Base-by-base conservation (phyloP, 805 yeast species). In the Schizosaccharomyces octosporus region DNA sequence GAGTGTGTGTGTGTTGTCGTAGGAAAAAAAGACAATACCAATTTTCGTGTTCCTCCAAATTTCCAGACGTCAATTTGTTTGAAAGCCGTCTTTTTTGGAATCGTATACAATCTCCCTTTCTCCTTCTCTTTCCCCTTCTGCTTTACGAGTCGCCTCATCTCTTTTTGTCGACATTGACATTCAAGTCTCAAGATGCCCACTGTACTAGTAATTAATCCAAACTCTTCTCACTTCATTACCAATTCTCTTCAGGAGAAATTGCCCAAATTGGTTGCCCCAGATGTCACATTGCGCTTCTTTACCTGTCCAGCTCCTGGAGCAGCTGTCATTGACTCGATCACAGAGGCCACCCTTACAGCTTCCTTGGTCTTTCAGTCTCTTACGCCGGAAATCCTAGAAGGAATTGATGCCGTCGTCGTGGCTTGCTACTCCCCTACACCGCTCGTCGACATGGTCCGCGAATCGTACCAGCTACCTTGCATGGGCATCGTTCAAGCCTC, bases 381-480 rank as follows among this genome's bases (percentile, higher is more conserved):
- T 24, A 51, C 13, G 5, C 57, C 39, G 7, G 15, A 29, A 6
- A 11, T 24, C 36, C 11, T 21, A 17, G 57, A 29, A 6, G 31
- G 36, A 15, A n/a, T 17, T 31, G 64, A 62, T 67, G 85, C 81
- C 0, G 79, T 75, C 64, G 71, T 82, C 42, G 74, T 82, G 0
- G 79, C 84, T 61, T 82, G 86, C 67, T 82, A 76, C 67, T 80
- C 84, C 11, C 83, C 82, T 66, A 86, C 82, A 66, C 85, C 85
- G 0, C 71, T 82, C 61, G 73, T 81, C 17, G 69, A 73, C 54
- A 68, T 75, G 32, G 69, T 82, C 48, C 63, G 72, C 54, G 68
- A 73, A 31, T 65, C 71, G 42, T 75, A 80, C 7, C 55, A 64
- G 2, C 76, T 72, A 54, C 80, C 81, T 0, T 75, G 79, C 0